Base-by-base conservation (phyloP, 148 eudicot genomes). In the Vaccinium corymbosum region DNA sequence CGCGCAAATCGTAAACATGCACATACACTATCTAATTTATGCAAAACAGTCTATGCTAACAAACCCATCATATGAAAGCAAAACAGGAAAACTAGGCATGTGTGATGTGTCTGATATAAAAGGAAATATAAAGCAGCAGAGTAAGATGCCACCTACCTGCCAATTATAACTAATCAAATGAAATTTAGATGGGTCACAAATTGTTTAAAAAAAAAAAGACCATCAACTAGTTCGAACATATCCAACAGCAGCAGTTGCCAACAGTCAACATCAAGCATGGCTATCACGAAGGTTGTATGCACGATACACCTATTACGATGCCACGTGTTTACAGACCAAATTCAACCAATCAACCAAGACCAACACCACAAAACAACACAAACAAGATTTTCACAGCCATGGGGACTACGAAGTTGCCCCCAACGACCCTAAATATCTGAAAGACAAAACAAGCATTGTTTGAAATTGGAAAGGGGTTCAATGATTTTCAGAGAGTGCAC, bases 401-500 rank as follows among this genome's bases (percentile, higher is more conserved):
- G 50, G 79, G 50, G 14, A 76, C 53, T 11, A n/a, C 0, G 56
- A 46, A 42, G n/a, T 48, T n/a, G 79, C 51, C 79, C 79, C 15
- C 79, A 75, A 75, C 53, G 53, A 48, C 56, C 79, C 29, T 76
- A 19, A 16, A 76, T 42, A 76, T 20, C 27, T 48, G 55, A 48
- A 13, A 48, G 15, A 80, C 62, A 59, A 38, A 13, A 38, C 50
- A 12, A 50, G 16, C 16, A 20, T 0, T 19, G 27, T n/a, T 80
- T 7, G n/a, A 80, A 79, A 79, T 56, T 56, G 27, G 16, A 50
- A 22, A 73, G 20, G 50, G 53, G 76, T 79, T 88, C 59, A 83
- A 50, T 76, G 85, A 19, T 68, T 42, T 83, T 85, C 82, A 42
- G 81, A 71, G 57, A 38, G 53, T 51, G 66, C 83, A 82, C 61